Evolutionary conservation across 2,329 filamentous ascomycete species (phyloP), one percentile per base, ranked within the genome.

Genomic region (Scleromitrula shiraiana): DNA sequence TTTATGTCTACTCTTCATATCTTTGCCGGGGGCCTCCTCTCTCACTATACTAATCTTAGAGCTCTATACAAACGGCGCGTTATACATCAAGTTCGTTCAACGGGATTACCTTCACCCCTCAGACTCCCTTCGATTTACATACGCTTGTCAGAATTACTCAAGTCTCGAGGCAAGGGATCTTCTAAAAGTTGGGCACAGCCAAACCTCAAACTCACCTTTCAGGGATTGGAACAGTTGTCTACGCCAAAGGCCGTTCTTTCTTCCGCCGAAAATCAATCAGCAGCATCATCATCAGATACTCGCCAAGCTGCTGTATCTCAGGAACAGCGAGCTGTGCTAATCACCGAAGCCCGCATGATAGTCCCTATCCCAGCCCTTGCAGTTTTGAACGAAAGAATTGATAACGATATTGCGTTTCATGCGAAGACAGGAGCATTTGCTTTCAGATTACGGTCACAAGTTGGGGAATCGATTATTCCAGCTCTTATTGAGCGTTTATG

Each of bases 101-200:
- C 59, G n/a, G 60, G 58, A 15, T 52, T 53, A 22, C 51, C 53
- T 20, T 51, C 51, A 32, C 36, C 54, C 8, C 44, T 63, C n/a
- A 55, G 50, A 22, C 39, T 64, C 24, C 63, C 63, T 33, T 50
- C 53, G 5, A 55, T 65, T n/a, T 57, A 54, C 33, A 33, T 62
- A 8, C 43, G 52, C 19, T 46, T 63, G 10, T 55, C 58, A 4
- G 52, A 64, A 44, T 41, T 64, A 41, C 46, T 63, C 20, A 15
- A 26, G 12, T 50, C 61, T 33, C 54, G 56, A 24, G 81, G 79
- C 78, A 2, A 69, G 72, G 33, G 74, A 85, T 50, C 71, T 72
- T 29, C 70, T 85, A 23, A 71, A 73, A 14, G 17, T 15, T 33
- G 30, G 30, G 30, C 30, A 12, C 30, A 33, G 7, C 30, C n/a